These are phyloP conservation scores for Dictyostelium intermedium DNA, from an alignment of 78 protist genomes.

Conservation along the genomic window DNA sequence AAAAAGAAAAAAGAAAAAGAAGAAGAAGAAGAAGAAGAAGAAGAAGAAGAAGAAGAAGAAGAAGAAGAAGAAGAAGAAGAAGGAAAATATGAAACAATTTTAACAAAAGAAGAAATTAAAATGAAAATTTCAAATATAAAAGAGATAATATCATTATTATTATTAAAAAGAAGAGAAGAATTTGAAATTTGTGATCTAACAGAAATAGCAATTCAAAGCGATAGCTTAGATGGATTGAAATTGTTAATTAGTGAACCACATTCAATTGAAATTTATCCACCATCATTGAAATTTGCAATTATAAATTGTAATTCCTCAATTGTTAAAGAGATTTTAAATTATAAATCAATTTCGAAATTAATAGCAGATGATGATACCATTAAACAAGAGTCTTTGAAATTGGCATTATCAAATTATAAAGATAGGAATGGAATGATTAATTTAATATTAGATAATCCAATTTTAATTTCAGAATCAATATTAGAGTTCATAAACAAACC, in stretches of 20 bases:
- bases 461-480: neutral
- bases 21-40: too few species aligned
- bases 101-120: neutral
- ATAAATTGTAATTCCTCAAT: neutral
- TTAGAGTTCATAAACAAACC: neutral
- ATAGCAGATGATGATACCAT: neutral
- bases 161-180: neutral
- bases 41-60: neutral
- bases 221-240: neutral
- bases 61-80: neutral
- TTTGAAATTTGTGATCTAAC: neutral
- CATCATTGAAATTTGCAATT: neutral
- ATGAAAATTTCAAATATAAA: too few species aligned
- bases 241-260: neutral
- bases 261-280: neutral
- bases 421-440: neutral
- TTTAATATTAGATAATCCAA: neutral
- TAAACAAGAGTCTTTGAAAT: neutral
- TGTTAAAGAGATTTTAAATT: neutral
- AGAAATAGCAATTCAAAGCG: neutral
- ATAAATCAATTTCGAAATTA: neutral
- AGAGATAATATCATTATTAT: neutral
- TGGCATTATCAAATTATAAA: neutral
- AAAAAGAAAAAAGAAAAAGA: too few species aligned
- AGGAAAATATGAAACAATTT: neutral